These are phyloP conservation scores for Naganishia kalamii DNA, from an alignment of 768 basidiomycete genomes.

Conservation along the genomic window DNA sequence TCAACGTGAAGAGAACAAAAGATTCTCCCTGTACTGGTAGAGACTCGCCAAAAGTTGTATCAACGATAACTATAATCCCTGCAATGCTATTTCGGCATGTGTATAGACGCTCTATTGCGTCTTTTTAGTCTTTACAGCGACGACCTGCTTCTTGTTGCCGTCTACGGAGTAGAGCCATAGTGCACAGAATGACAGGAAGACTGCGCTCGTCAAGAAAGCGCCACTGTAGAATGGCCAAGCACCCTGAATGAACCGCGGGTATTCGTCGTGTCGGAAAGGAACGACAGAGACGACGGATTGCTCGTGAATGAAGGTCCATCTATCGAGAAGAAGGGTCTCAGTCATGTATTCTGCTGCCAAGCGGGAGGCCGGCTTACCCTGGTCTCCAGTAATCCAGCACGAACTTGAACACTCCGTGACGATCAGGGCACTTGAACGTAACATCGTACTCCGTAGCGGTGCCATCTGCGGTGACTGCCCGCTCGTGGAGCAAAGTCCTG, in stretches of 20 bases:
- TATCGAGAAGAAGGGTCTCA: slow-evolving; percentile 38
- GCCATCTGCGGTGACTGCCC: slow-evolving; percentile 40
- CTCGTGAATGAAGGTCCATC: slow-evolving; percentile 68
- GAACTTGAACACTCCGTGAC: slow-evolving; percentile 98
- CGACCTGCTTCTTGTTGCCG: slow-evolving; percentile 15
- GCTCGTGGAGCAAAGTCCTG: slow-evolving; percentile 66
- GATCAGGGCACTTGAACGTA: slow-evolving; percentile 84
- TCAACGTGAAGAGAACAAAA: neutral
- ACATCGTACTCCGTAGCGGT: slow-evolving; percentile 55
- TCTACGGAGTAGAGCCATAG: slow-evolving; percentile 66
- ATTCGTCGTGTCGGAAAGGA: slow-evolving; percentile 88
- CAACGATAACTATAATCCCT: neutral
- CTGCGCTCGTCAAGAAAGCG: slow-evolving; percentile 78
- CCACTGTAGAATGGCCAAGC: slow-evolving; percentile 95
- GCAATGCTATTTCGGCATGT: neutral
- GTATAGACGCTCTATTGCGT: neutral
- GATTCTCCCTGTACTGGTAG: neutral
- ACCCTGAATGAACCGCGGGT: slow-evolving; percentile 87
- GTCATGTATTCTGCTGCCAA: neutral
- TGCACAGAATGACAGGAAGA: slow-evolving; percentile 76
- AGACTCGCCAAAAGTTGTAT: neutral
- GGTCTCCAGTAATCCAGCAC: slow-evolving; percentile 82
- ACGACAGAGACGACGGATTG: slow-evolving; percentile 77
- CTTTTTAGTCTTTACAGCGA: slow-evolving; percentile 14
- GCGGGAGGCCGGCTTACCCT: slow-evolving; percentile 55